Evolutionary conservation across 106 monocot genomes (phyloP).

Genomic region (Dioscorea zingiberensis): DNA sequence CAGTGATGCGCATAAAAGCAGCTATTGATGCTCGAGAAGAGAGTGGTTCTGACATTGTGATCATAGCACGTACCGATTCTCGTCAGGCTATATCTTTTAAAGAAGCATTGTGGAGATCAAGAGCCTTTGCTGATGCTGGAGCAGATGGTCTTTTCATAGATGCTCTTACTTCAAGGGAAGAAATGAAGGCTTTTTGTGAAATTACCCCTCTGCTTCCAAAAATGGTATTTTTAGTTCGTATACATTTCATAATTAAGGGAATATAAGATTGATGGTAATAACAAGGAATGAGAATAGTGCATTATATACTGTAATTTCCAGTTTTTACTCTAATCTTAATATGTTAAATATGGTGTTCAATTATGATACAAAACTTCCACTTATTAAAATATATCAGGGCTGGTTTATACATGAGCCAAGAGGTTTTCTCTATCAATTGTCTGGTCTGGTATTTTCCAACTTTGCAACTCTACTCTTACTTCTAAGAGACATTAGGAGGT

Average conservation of each 20-base stretch:
- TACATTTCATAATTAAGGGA: too few species aligned
- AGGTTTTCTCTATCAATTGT: too few species aligned
- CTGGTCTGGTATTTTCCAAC: too few species aligned
- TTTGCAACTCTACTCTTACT: too few species aligned
- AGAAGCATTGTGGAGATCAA: slow-evolving; percentile 82
- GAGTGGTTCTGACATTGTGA: slow-evolving; percentile 92
- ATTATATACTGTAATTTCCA: neutral
- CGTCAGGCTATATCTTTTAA: slow-evolving; percentile 86
- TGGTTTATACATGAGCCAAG: too few species aligned
- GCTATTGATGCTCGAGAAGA: slow-evolving; percentile 90
- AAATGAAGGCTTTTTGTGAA: slow-evolving; percentile 89
- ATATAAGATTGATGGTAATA: too few species aligned
- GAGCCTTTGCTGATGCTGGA: slow-evolving; percentile 96
- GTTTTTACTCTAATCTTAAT: neutral
- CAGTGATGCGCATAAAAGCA: slow-evolving; percentile 82
- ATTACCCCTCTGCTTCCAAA: slow-evolving; percentile 84
- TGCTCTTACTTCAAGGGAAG: slow-evolving; percentile 92
- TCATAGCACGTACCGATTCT: slow-evolving; percentile 86
- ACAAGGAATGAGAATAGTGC: too few species aligned
- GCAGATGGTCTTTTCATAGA: slow-evolving; percentile 94
- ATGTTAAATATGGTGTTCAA: neutral
- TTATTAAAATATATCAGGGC: too few species aligned
- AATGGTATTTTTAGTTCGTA: slow-evolving; percentile 56
- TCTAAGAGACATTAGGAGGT: too few species aligned
- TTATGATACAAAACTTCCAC: too few species aligned